Percentiles rank a stretch among this genome's conserved stretches.
Conservation (phyloP, 208 protist species). For the Crithidia sp. region DNA sequence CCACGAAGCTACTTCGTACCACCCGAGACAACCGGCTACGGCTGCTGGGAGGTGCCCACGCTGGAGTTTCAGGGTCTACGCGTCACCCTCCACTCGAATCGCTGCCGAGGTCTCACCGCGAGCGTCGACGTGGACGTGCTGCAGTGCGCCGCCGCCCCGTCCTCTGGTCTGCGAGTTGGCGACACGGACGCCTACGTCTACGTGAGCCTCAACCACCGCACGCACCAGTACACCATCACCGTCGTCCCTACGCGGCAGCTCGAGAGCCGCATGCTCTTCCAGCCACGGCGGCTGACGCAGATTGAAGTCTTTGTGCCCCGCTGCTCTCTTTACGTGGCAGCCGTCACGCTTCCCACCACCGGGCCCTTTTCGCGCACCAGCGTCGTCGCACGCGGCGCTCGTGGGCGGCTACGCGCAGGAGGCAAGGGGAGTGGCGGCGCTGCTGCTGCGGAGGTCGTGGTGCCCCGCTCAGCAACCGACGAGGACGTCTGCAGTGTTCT, state of each 20-base stretch:
- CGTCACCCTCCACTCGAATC: constrained; percentile 28
- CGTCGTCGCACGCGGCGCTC: constrained; percentile 21
- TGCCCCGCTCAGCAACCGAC: constrained; percentile 15
- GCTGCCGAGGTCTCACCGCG: constrained; percentile 17
- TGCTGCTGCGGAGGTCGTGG: neutral
- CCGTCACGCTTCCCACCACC: constrained; percentile 20
- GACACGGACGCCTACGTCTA: constrained; percentile 35
- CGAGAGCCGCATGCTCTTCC: constrained; percentile 31
- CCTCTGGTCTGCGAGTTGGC: constrained; percentile 19
- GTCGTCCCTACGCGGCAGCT: constrained; percentile 34
- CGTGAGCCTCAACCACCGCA: constrained; percentile 22
- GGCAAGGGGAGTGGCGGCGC: neutral
- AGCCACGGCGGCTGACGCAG: constrained; percentile 32
- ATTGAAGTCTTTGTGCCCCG: constrained; percentile 31
- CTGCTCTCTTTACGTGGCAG: constrained; percentile 32
- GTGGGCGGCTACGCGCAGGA: constrained; percentile 20
- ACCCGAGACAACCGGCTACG: constrained; percentile 20
- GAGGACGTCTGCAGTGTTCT: constrained; percentile 28
- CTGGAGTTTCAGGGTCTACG: constrained; percentile 24
- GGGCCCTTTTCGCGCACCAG: constrained; percentile 14
- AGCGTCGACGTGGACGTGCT: constrained; percentile 29
- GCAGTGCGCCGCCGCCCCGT: constrained; percentile 20
- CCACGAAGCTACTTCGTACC: constrained; percentile 26
- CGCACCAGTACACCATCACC: constrained; percentile 32
- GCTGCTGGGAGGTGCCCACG: constrained; percentile 40